Percentiles rank a stretch among this genome's conserved stretches.
phyloP scores from a whole-genome alignment of 176 grass and related monocot genomes.

The Puya raimondii region DNA sequence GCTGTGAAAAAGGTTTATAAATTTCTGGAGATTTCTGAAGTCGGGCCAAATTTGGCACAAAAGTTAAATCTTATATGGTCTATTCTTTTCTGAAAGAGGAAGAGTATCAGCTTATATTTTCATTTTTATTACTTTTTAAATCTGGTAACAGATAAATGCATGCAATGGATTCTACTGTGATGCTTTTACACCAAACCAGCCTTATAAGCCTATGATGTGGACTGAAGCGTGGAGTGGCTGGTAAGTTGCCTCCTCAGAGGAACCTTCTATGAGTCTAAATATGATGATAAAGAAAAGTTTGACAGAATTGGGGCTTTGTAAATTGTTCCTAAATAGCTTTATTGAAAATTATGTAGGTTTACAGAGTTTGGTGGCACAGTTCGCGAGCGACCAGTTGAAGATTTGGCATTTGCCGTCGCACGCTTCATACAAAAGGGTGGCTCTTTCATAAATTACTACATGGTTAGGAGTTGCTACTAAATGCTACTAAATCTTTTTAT shows the following conservation, averaged over 20 bases:
- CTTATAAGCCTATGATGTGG: constrained; percentile 96
- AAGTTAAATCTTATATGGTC: too few relatives aligned
- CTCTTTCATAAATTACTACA: constrained; percentile 99
- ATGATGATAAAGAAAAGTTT: background rate
- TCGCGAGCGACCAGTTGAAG: constrained; percentile 75
- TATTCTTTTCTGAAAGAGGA: background rate
- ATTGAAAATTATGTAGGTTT: constrained; percentile 49
- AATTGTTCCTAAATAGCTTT: constrained; percentile 9
- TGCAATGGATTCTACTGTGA: constrained; percentile 99
- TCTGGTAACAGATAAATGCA: constrained; percentile 72
- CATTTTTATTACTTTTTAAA: constrained; percentile 9
- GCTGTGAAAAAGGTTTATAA: background rate
- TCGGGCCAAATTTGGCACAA: too few relatives aligned
- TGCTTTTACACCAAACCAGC: constrained; percentile 72
- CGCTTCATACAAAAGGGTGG: constrained; percentile 98
- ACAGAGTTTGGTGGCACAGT: constrained; percentile 93
- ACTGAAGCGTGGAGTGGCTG: constrained; percentile 99
- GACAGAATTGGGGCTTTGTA: background rate
- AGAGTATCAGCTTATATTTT: background rate
- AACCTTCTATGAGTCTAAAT: background rate
- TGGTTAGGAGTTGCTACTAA: constrained; percentile 35
- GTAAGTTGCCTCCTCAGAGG: constrained; percentile 26
- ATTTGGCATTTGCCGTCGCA: constrained; percentile 88
- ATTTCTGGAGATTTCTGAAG: too few relatives aligned
- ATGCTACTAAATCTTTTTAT: background rate